Conservation (phyloP, 139 green algal genomes). For the Axilococcus clingmanii region DNA sequence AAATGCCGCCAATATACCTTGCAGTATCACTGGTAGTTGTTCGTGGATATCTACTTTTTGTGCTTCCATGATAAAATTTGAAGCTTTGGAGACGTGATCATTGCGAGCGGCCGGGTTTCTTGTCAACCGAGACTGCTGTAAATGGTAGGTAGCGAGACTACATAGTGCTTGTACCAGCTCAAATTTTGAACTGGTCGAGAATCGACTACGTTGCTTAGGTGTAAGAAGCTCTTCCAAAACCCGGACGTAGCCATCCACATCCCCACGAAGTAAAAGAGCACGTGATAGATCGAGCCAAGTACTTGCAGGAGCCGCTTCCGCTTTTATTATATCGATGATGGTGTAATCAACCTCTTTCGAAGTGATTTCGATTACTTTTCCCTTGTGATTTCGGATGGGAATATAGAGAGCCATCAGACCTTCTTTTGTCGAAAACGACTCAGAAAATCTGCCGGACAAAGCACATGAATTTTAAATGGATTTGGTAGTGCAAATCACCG, state of each 20-base stretch:
- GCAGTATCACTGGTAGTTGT: slow-evolving; percentile 51
- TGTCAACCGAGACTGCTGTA: slow-evolving; percentile 25
- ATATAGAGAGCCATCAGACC: no score
- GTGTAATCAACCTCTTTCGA: background rate
- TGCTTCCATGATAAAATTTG: slow-evolving; percentile 26
- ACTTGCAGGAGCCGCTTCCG: slow-evolving; percentile 49
- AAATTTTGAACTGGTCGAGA: slow-evolving; percentile 30
- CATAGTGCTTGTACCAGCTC: slow-evolving; percentile 68
- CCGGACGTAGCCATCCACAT: slow-evolving; percentile 19
- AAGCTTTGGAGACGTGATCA: no score
- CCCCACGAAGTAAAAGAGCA: slow-evolving; percentile 49
- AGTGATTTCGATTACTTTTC: no score
- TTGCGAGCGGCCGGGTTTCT: no score
- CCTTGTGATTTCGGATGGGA: no score
- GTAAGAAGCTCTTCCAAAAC: slow-evolving; percentile 24
- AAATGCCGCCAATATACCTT: slow-evolving; percentile 41
- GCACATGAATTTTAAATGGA: no score
- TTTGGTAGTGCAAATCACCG: no score
- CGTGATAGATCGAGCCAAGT: slow-evolving; percentile 63
- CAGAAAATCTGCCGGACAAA: no score
- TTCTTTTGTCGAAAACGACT: no score
- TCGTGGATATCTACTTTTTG: slow-evolving; percentile 31
- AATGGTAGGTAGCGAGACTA: slow-evolving; percentile 48
- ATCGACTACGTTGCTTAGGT: slow-evolving; percentile 27
- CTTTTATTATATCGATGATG: background rate